Evolutionary conservation across 1,139 yeast species (phyloP), one percentile per base, ranked within the genome.

Genomic region (Scheffersomyces quercinus): DNA sequence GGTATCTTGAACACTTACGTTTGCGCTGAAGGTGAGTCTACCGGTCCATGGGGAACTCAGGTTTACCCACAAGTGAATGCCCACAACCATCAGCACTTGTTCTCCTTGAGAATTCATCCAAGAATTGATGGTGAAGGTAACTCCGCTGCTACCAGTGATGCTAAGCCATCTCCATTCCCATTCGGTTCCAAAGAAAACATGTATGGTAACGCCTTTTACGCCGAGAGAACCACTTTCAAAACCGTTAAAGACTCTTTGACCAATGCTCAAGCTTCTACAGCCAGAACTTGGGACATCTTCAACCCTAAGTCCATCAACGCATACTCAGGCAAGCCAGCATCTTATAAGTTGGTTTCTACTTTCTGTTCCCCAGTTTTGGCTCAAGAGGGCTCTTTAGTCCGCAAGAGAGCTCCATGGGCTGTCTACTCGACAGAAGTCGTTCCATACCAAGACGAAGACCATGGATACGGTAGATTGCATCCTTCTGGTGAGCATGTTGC

Each of bases 321-420:
- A 45, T 81, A 81, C 66, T 85, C 91, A 29, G 84, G 85, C 40
- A 83, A 83, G 64, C 91, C 90, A 38, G 82, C 83, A 37, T 79
- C 88, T 38, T 86, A 83, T 68, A 86, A 86, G 68, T 75, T 86
- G 64, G 90, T 85, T 35, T 85, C 91, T n/a, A 77, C 83, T 26
- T 87, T 83, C 71, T 78, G 87, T 54, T 83, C 93, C 15, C 83
- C 85, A 50, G 74, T 85, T 51, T 74, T 85, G 62, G 89, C 93
- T 29, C 79, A 84, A 65, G 83, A 78, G 48, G 88, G 88, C 43
- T 83, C 91, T 5, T 70, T 85, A 54, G 91, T 85, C 36, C 74
- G 83, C 56, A 85, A 85, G 70, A 82, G 95, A 70, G 93, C 93
- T 39, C 88, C 88, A 46, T 86, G 90, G 88, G 88, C 91, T 32